Conservation (phyloP, 1,284 basidiomycete genomes). For the Bondarzewia mesenterica region DNA sequence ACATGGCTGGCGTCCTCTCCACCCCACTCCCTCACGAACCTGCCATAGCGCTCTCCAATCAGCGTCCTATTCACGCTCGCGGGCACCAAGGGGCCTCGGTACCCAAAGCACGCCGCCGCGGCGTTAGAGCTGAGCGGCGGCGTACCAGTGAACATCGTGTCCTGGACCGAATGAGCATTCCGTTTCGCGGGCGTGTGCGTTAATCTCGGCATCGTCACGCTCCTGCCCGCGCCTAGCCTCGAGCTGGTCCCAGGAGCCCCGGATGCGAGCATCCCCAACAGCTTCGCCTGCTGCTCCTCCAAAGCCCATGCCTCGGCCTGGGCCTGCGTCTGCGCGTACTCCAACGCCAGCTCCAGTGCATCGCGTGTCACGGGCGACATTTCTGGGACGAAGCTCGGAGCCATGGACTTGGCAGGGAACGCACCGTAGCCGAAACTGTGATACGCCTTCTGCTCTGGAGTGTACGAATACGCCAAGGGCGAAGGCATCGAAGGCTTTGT, state of each 20-base stretch:
- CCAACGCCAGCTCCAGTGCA: conserved; percentile 2
- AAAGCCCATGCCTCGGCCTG: neutral
- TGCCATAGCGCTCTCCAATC: too few species aligned
- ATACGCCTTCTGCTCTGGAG: neutral
- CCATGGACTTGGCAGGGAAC: neutral
- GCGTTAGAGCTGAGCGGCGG: too few species aligned
- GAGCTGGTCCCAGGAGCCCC: too few species aligned
- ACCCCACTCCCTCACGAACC: too few species aligned
- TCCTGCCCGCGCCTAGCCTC: neutral
- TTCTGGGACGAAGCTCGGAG: neutral
- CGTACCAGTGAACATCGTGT: too few species aligned
- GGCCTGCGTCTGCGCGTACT: conserved; percentile 4
- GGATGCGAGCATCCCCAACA: neutral
- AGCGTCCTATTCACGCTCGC: too few species aligned
- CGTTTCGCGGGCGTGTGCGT: too few species aligned
- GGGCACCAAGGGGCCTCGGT: too few species aligned
- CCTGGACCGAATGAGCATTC: too few species aligned
- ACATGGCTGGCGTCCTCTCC: too few species aligned
- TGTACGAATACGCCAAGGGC: neutral
- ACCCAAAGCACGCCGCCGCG: too few species aligned
- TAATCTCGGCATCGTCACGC: too few species aligned
- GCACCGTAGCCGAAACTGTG: neutral
- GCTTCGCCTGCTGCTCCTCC: conserved; percentile 5
- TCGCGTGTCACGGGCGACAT: conserved; percentile 1
- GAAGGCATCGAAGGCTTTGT: neutral